phyloP scores from a whole-genome alignment of 257 asterid species.

The Verbascum thapsus region DNA sequence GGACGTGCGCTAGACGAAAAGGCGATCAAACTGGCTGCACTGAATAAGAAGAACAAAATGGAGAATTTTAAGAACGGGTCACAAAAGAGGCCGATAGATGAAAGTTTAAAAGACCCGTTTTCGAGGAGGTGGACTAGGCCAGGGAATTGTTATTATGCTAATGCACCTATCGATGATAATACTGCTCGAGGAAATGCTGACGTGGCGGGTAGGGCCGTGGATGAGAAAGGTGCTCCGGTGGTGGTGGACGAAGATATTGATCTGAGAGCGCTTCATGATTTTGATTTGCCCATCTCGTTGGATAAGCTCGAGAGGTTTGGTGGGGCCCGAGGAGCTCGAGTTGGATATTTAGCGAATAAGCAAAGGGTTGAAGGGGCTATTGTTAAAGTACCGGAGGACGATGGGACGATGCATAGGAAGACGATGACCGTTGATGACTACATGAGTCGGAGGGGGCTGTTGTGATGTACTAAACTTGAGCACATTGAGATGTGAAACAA shows the following conservation, averaged over 20 bases:
- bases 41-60: slow-evolving; percentile 82
- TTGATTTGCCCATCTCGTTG: too few relatives aligned
- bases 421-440: slow-evolving; percentile 90
- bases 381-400: slow-evolving; percentile 81
- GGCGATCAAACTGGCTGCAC: slow-evolving; percentile 81
- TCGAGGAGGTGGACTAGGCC: slow-evolving; percentile 98
- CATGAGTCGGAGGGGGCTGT: slow-evolving; percentile 89
- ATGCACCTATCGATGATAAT: slow-evolving; percentile 1
- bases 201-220: too few relatives aligned
- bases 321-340: slow-evolving; percentile 88
- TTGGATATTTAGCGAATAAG: slow-evolving; percentile 84
- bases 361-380: slow-evolving; percentile 82
- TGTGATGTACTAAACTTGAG: slow-evolving; percentile 53
- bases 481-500: too few relatives aligned
- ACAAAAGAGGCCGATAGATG: slow-evolving; percentile 53
- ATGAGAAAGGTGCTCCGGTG: too few relatives aligned
- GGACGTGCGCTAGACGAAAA: slow-evolving; percentile 62
- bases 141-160: slow-evolving; percentile 65
- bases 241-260: too few relatives aligned
- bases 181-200: slow-evolving; percentile 52
- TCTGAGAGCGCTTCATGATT: too few relatives aligned
- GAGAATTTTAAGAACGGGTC: slow-evolving; percentile 95
- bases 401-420: slow-evolving; percentile 81
- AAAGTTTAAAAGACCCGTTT: slow-evolving; percentile 77
- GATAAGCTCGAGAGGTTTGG: too few relatives aligned